Evolutionary conservation across 805 yeast species (phyloP), one percentile per base, ranked within the genome.

Genomic region (Priceomyces haplophilus): DNA sequence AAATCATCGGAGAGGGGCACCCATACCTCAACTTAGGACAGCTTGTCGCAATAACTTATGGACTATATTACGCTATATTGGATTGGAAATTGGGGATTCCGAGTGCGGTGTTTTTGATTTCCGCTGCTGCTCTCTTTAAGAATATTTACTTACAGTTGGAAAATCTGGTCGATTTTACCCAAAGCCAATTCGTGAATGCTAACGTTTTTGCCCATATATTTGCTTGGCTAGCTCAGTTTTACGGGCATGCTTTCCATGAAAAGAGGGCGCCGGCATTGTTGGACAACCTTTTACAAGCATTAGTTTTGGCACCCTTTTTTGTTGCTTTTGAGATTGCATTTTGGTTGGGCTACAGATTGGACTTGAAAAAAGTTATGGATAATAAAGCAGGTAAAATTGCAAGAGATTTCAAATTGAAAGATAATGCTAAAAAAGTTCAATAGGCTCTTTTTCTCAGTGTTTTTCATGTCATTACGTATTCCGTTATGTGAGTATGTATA

Each of bases 231-330:
- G 80, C 79, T 5, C 98, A 93, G 55, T 89, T 91, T 61, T 71
- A 83, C 38, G 97, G 97, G 3, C 98, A 93, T 58, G 91, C 85
- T 1, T 71, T 76, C 8, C 86, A 80, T 56, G 99, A 91, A 58
- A 74, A 73, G 46, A 72, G 88, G 33, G 85, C 89, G 0, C 99
- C 99, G 0, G 97, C 98, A 0, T 63, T 91, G 40, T 60, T 88
- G 32, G 96, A 90, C 54, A 90, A 83, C 56, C 67, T 88, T 35
- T 65, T 83, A 4, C 97, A 89, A 57, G 93, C 97, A 3, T 60
- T 91, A 15, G 88, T 91, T 0, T 69, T 90, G 48, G 98, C 98
- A 1, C 98, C 98, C 1, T 88, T 79, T 56, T 90, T 91, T 59
- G 95, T 89, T 3, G 67, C 82, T 11, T 87, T 82, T 59, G 98